Percentiles rank a stretch among this genome's conserved stretches.
phyloP scores from a whole-genome alignment of 2,329 filamentous ascomycete species.

The Claviceps capensis region DNA sequence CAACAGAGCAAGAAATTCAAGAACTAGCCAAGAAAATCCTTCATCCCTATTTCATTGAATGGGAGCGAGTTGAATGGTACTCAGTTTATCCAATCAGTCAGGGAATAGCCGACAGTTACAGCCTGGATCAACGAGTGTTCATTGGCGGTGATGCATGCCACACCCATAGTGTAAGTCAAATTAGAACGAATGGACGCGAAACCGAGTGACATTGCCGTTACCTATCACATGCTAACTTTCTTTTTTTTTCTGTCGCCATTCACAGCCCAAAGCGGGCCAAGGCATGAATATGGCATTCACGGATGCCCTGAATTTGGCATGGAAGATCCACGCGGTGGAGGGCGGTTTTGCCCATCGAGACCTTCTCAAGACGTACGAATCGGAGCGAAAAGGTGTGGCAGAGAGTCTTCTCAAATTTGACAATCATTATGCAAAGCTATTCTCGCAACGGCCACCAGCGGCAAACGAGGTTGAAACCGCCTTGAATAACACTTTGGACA shows the following conservation, averaged over 20 bases:
- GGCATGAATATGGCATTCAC: constrained; percentile 72
- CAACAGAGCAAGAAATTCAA: constrained; percentile 50
- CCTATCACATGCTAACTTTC: neutral
- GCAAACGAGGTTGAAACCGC: constrained; percentile 61
- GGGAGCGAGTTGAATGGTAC: constrained; percentile 59
- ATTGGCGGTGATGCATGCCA: constrained; percentile 68
- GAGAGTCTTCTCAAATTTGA: constrained; percentile 79
- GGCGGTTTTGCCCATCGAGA: constrained; percentile 62
- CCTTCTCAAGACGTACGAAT: constrained; percentile 73
- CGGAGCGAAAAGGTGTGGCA: constrained; percentile 71
- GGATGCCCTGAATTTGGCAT: constrained; percentile 79
- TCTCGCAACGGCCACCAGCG: constrained; percentile 64
- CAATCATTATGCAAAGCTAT: constrained; percentile 77
- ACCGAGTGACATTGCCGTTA: neutral
- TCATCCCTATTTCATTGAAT: constrained; percentile 52
- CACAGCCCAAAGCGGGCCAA: constrained; percentile 62
- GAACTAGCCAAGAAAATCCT: constrained; percentile 51
- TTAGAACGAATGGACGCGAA: neutral
- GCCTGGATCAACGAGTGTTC: constrained; percentile 56
- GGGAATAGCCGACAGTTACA: constrained; percentile 55
- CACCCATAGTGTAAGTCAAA: constrained; percentile 51
- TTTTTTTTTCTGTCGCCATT: constrained; percentile 2
- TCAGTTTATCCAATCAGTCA: constrained; percentile 67
- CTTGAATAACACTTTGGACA: constrained; percentile 22
- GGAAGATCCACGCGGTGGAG: constrained; percentile 92